Percentiles rank a stretch among this genome's conserved stretches.
Conservation (phyloP, 2,329 filamentous ascomycete species). For the Trichoderma guizhouense region DNA sequence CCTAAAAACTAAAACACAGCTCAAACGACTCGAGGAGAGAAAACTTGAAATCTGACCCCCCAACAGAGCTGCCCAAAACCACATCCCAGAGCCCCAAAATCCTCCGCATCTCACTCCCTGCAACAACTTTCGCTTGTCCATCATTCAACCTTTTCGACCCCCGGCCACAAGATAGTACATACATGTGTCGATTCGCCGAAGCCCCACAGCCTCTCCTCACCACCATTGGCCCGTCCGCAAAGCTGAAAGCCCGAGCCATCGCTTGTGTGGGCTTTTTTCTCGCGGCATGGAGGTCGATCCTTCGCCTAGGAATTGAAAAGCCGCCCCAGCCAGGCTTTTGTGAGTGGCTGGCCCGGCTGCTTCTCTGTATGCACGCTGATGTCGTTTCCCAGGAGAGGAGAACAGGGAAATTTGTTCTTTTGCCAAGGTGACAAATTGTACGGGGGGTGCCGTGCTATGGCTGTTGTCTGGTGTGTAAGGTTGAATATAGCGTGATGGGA, state of each 20-base stretch:
- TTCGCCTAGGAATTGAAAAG: neutral
- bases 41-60: neutral
- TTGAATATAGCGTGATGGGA: neutral
- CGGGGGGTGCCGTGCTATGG: neutral
- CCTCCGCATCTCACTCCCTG: neutral
- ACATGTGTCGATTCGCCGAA: neutral
- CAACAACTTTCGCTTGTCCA: neutral
- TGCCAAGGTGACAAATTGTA: neutral
- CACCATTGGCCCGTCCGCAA: neutral
- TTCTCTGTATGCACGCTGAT: conserved; percentile 7
- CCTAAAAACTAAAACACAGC: neutral
- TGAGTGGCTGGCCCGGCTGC: neutral
- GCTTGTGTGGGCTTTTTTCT: neutral
- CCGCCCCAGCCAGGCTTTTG: neutral
- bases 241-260: neutral
- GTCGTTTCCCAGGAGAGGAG: neutral
- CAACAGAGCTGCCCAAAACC: neutral
- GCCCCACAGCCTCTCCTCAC: neutral
- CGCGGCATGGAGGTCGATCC: conserved; percentile 12
- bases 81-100: neutral
- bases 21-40: neutral
- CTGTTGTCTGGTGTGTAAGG: neutral
- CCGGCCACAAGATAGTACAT: neutral
- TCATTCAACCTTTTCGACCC: neutral
- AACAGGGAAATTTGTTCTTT: conserved; percentile 1